These are phyloP conservation scores for Penstemon barbatus DNA, from an alignment of 257 asterid genomes.

Conservation along the genomic window DNA sequence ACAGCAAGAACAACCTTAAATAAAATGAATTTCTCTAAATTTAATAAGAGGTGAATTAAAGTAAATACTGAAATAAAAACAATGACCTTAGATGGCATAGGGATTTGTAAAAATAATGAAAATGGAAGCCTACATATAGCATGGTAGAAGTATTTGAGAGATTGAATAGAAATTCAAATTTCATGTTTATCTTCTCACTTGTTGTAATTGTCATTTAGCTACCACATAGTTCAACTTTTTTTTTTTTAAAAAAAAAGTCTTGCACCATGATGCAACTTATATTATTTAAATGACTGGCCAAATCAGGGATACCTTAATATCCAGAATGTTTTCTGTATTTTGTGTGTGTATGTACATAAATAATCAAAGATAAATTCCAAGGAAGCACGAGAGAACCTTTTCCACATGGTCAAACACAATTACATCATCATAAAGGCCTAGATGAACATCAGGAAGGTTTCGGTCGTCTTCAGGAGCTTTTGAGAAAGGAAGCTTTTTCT, in stretches of 20 bases:
- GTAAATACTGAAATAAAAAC: not conserved
- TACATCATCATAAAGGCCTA: conserved; percentile 87
- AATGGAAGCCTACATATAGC: not conserved
- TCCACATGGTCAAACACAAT: conserved; percentile 95
- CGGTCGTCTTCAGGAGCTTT: conserved; percentile 85
- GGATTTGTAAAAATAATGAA: not conserved
- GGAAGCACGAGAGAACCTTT: conserved; percentile 52
- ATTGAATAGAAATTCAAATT: conserved; percentile 12
- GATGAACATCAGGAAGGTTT: conserved; percentile 86
- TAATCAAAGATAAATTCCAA: conserved; percentile 12
- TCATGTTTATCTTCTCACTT: conserved; percentile 9
- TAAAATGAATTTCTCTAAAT: conserved; percentile 14
- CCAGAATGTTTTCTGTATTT: not conserved
- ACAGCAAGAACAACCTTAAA: conserved; percentile 12
- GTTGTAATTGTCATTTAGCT: conserved; percentile 13
- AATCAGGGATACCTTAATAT: conserved; percentile 2
- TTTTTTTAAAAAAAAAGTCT: conserved; percentile 15
- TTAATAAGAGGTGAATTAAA: not conserved
- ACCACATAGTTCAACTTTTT: too few relatives aligned
- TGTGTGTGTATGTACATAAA: not conserved
- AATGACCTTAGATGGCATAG: conserved; percentile 9
- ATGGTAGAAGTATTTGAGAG: conserved; percentile 11
- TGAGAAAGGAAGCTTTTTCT: conserved; percentile 77
- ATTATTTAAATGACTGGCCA: conserved; percentile 4
- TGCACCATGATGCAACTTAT: conserved; percentile 21